Conservation (phyloP, 2,329 filamentous ascomycete genomes). For the Ophiostoma ulmi region DNA sequence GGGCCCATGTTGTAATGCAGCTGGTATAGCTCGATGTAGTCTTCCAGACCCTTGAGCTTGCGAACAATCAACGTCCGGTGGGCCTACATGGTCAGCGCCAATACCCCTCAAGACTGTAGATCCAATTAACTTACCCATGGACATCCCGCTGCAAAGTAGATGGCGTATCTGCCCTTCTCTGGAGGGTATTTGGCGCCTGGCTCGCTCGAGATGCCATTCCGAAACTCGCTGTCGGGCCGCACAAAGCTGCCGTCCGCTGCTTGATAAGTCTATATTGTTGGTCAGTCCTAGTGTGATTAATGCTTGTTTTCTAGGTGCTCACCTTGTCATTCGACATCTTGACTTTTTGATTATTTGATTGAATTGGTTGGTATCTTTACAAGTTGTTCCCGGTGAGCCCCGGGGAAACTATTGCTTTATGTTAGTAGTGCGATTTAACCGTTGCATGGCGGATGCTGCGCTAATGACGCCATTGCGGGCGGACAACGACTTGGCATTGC, state of each 20-base stretch:
- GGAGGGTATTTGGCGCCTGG: slow-evolving; percentile 30
- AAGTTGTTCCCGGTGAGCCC: not conserved
- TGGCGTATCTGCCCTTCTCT: not conserved
- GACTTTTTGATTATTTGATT: not conserved
- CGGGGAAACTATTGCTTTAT: too few relatives aligned
- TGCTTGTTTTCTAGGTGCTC: not conserved
- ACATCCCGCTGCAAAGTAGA: not conserved
- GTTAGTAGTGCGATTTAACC: not conserved
- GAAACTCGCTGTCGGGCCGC: slow-evolving; percentile 51
- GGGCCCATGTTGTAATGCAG: slow-evolving; percentile 61
- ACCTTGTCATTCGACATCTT: slow-evolving; percentile 8
- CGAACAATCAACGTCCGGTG: not conserved
- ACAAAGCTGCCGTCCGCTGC: slow-evolving; percentile 44
- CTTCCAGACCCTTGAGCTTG: slow-evolving; percentile 66
- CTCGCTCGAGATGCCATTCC: slow-evolving; percentile 50
- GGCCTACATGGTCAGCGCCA: not conserved
- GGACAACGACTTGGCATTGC: not conserved
- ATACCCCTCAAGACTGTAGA: not conserved
- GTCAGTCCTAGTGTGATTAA: not conserved
- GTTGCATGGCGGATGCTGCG: not conserved
- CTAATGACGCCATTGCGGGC: not conserved
- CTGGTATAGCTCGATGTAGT: slow-evolving; percentile 61
- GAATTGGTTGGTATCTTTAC: not conserved
- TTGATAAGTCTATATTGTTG: slow-evolving; percentile 13
- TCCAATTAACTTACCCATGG: not conserved